phyloP scores from a whole-genome alignment of 305 asterid genomes.

The Fraxinus nigra region DNA sequence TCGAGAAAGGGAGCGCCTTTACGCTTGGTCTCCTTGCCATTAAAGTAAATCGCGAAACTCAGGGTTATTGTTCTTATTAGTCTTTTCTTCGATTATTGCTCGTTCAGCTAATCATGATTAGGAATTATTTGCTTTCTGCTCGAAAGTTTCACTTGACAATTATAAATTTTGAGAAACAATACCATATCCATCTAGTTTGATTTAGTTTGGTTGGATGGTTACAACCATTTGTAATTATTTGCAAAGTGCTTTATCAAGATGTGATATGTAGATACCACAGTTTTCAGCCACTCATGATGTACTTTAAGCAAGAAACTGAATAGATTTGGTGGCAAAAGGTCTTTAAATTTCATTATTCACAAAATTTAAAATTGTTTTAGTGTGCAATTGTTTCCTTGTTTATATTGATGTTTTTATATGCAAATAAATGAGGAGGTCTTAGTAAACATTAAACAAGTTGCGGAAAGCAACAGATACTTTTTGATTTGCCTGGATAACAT shows the following conservation, averaged over 20 bases:
- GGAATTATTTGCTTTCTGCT: neutral
- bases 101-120: neutral
- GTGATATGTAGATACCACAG: neutral
- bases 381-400: neutral
- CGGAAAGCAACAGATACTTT: neutral
- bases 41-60: conserved; percentile 53
- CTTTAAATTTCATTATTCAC: neutral
- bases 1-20: conserved; percentile 97
- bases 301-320: neutral
- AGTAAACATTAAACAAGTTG: neutral
- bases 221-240: neutral
- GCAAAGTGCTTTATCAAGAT: neutral
- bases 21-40: conserved; percentile 95
- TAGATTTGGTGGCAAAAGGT: neutral
- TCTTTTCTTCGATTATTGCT: neutral
- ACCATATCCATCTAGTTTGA: conserved; percentile 10
- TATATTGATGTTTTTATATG: neutral
- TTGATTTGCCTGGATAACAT: neutral
- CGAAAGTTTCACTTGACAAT: neutral
- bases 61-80: conserved; percentile 12
- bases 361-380: neutral
- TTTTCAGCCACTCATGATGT: neutral
- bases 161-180: neutral
- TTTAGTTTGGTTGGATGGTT: neutral
- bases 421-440: neutral